Evolutionary conservation across 805 yeast genomes (phyloP), one percentile per base, ranked within the genome.

Genomic region (Wickerhamiella musiphila): DNA sequence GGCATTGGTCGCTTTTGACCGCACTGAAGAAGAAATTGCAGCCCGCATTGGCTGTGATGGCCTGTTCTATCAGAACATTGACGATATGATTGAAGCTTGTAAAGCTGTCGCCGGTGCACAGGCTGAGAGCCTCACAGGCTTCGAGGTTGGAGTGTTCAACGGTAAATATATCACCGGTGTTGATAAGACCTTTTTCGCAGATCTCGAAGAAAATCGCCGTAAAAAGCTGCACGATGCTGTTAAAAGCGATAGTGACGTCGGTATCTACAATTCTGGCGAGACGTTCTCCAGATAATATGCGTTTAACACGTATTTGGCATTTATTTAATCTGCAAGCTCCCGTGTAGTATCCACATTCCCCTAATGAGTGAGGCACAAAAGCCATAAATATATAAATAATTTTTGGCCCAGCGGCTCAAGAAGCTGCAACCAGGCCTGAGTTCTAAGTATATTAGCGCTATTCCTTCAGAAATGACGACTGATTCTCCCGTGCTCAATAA

Each of bases 121-220:
- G 31, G 35, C 39, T 23, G 43, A 39, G 13, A 43, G 48, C 11
- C 61, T 78, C 37, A 59, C 62, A 17, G 68, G 74, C 24, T 90
- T 83, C 47, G 98, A 90, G 60, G 84, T 81, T 33, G 98, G 98
- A 53, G 98, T 90, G 10, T 90, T 90, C 56, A 90, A 93, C 8
- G 98, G 98, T 30, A 58, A 72, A 38, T 90, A 90, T 54, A 73
- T 86, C 38, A 90, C 98, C n/a, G 96, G 96, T 33, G 76, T 73
- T 28, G 94, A 82, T 54, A 76, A 78, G 47, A 68, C 69, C 29
- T 84, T 86, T 53, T 56, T 90, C 36, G 70, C 69, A 42, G 84
- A 78, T 52, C 66, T 90, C 40, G 96, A 84, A 56, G 63, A 65
- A 41, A 70, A 81, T 36, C 66, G 98, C 51, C 92, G 86, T 11